Conservation (phyloP, 331 rosid genomes). For the Arachis monticola region DNA sequence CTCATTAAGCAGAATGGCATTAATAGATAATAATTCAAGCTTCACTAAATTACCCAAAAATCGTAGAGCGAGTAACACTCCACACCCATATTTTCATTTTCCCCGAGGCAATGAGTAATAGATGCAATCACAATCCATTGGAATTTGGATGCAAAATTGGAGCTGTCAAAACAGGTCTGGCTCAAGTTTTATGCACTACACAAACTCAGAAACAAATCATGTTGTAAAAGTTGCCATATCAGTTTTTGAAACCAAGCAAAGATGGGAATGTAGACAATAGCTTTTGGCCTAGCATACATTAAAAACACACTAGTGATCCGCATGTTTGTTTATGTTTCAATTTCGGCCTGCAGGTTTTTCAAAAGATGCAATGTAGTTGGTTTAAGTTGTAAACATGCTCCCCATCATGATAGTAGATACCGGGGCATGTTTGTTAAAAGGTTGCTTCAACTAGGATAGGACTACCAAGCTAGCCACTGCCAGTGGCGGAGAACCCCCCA, state of each 20-base stretch:
- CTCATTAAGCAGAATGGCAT: background rate
- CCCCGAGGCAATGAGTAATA: background rate
- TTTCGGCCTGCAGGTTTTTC: background rate
- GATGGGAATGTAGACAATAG: background rate
- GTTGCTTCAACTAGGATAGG: conserved; percentile 19
- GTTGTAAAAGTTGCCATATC: conserved; percentile 1
- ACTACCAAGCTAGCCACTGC: conserved; percentile 20
- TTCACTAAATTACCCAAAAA: conserved; percentile 17
- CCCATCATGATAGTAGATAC: conserved; percentile 1
- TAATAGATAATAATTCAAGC: conserved; percentile 3
- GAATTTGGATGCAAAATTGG: conserved; percentile 16
- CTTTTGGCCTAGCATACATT: background rate
- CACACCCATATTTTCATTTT: background rate
- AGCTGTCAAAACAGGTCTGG: background rate
- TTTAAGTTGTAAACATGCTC: background rate
- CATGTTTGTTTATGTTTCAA: conserved; percentile 23
- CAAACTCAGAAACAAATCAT: conserved; percentile 8
- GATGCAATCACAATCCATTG: conserved; percentile 2
- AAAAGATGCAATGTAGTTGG: background rate
- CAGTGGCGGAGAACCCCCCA: no score
- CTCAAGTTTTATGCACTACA: conserved; percentile 1
- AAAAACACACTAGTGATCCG: background rate
- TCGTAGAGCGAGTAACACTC: background rate
- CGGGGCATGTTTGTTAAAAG: conserved; percentile 25
- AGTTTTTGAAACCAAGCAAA: background rate